These are phyloP conservation scores for Candida peoriensis DNA, from an alignment of 805 yeast species.

Conservation along the genomic window DNA sequence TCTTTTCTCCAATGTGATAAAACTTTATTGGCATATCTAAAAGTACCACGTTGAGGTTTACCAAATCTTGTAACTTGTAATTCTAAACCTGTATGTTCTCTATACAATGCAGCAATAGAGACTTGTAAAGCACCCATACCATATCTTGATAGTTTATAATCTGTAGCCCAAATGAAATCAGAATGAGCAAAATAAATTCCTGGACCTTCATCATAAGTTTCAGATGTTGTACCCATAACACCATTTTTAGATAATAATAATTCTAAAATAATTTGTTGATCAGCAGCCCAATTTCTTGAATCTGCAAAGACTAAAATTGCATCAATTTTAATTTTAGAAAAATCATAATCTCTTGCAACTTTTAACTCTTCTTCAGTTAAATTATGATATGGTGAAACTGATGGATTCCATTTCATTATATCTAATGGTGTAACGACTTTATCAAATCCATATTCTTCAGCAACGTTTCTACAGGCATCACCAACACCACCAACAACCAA, in stretches of 20 bases:
- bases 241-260: slow-evolving; percentile 72
- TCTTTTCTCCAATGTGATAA: slow-evolving; percentile 74
- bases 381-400: slow-evolving; percentile 79
- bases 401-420: slow-evolving; percentile 80
- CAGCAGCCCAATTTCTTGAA: slow-evolving; percentile 90
- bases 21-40: slow-evolving; percentile 76
- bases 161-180: slow-evolving; percentile 91
- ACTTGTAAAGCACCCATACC: slow-evolving; percentile 96
- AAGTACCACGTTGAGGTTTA: slow-evolving; percentile 85
- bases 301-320: slow-evolving; percentile 89
- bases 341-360: slow-evolving; percentile 53
- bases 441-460: slow-evolving; percentile 77
- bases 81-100: slow-evolving; percentile 80
- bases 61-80: slow-evolving; percentile 80
- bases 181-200: slow-evolving; percentile 84
- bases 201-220: slow-evolving; percentile 73
- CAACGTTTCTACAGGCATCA: slow-evolving; percentile 77
- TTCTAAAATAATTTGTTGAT: slow-evolving; percentile 84
- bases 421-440: slow-evolving; percentile 81
- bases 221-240: slow-evolving; percentile 75
- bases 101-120: slow-evolving; percentile 77
- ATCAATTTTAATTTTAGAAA: slow-evolving; percentile 61
- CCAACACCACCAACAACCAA: slow-evolving; percentile 88
- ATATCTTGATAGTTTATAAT: slow-evolving; percentile 73
- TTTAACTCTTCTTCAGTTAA: slow-evolving; percentile 65